Evolutionary conservation across 2,329 filamentous ascomycete genomes (phyloP).

Genomic region (Colletotrichum ledebouriae): DNA sequence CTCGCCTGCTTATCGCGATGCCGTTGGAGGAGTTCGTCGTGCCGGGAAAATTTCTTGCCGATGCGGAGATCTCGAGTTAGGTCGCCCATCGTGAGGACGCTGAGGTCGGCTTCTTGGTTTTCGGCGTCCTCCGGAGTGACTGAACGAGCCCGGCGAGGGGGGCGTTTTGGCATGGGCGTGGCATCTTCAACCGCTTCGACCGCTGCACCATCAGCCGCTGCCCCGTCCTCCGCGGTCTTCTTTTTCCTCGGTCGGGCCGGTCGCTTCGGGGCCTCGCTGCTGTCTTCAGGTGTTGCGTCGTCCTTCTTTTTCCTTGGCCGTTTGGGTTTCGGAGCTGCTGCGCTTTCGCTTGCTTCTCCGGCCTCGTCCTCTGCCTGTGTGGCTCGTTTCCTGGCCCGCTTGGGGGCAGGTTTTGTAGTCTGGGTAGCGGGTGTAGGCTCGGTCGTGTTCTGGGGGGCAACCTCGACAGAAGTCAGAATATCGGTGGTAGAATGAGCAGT

Average conservation of each 20-base stretch:
- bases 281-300: constrained; percentile 27
- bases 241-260: constrained; percentile 43
- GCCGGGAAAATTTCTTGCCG: constrained; percentile 81
- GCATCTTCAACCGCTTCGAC: constrained; percentile 10
- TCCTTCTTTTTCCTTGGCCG: constrained; percentile 41
- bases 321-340: constrained; percentile 38
- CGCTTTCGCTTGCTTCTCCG: constrained; percentile 14
- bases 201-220: constrained; percentile 34
- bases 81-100: constrained; percentile 78
- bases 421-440: background rate
- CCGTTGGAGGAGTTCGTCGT: constrained; percentile 78
- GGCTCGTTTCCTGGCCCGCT: constrained; percentile 38
- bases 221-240: constrained; percentile 33
- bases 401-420: constrained; percentile 16
- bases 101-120: constrained; percentile 72
- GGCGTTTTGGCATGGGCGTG: background rate
- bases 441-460: background rate
- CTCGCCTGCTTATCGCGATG: constrained; percentile 64
- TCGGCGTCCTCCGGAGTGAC: constrained; percentile 75
- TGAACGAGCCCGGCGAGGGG: constrained; percentile 57
- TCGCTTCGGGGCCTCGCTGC: constrained; percentile 27
- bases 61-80: constrained; percentile 77
- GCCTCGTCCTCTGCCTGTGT: constrained; percentile 27
- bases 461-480: constrained; percentile 12
- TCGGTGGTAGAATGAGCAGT: constrained; percentile 10